Percentiles rank a stretch among this genome's conserved stretches.
Conservation (phyloP, 129 eudicot genomes). For the Lactuca saligna region DNA sequence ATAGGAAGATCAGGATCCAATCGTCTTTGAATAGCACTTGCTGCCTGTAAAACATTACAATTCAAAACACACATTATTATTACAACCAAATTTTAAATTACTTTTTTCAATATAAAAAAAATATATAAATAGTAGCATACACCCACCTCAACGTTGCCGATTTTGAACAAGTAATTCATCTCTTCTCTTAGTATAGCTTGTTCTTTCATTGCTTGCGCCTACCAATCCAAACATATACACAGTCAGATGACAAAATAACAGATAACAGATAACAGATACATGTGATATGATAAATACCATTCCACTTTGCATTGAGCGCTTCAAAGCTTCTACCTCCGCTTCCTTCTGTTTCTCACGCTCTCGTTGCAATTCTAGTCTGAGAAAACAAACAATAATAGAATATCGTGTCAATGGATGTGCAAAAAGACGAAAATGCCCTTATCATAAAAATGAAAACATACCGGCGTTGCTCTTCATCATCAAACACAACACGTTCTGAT, state of each 20-base stretch:
- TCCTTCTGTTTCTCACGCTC: conserved; percentile 84
- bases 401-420: background rate
- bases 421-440: background rate
- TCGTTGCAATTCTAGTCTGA: conserved; percentile 71
- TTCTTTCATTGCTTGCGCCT: conserved; percentile 99
- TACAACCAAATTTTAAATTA: background rate
- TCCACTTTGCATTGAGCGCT: conserved; percentile 84
- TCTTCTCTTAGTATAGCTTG: conserved; percentile 91
- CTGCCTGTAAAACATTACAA: conserved; percentile 54
- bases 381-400: conserved; percentile 15
- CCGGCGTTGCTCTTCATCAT: conserved; percentile 96
- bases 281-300: conserved; percentile 42
- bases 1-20: conserved; percentile 86
- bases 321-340: conserved; percentile 72
- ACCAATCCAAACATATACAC: conserved; percentile 1
- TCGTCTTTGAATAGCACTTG: conserved; percentile 90
- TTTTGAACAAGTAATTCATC: conserved; percentile 81
- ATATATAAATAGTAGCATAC: no score
- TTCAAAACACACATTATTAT: background rate
- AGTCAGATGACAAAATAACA: background rate
- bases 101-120: background rate
- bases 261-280: background rate
- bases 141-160: conserved; percentile 90
- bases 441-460: conserved; percentile 24
- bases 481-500: conserved; percentile 72